Conservation (phyloP, 352 stramenopile species). For the Ochromonadaceae sp. region DNA sequence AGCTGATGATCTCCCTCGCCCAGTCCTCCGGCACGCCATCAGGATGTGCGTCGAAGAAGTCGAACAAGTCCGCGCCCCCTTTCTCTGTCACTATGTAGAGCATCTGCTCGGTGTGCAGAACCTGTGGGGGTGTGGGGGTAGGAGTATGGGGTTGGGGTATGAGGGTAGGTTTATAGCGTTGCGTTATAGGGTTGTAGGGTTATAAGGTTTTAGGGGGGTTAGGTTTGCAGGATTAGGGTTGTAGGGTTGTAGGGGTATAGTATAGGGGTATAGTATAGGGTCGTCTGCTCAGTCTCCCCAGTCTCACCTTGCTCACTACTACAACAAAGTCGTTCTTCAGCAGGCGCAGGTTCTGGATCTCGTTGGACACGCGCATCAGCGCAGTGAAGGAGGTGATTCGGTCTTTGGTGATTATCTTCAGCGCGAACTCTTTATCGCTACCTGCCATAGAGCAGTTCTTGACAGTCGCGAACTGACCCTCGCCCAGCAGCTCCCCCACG, state of each 20-base stretch:
- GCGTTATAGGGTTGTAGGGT: no score
- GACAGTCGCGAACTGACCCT: constrained; percentile 56
- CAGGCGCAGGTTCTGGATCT: constrained; percentile 47
- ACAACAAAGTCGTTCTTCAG: constrained; percentile 44
- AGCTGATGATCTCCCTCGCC: constrained; percentile 36
- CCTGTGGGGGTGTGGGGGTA: no score
- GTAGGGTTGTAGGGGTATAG: no score
- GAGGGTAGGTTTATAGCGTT: no score
- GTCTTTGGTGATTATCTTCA: constrained; percentile 63
- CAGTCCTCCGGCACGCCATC: constrained; percentile 39
- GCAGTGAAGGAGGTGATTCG: constrained; percentile 50
- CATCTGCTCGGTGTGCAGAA: constrained; percentile 48
- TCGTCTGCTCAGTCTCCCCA: no score
- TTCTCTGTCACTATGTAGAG: constrained; percentile 59
- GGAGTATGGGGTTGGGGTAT: no score
- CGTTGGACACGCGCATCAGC: constrained; percentile 47
- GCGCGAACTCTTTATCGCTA: constrained; percentile 32
- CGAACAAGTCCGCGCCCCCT: constrained; percentile 56
- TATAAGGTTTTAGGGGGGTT: no score
- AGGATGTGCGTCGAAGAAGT: constrained; percentile 41
- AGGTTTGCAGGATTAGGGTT: no score
- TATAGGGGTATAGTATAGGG: no score
- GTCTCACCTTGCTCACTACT: constrained; percentile 31
- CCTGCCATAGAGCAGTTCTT: constrained; percentile 24
- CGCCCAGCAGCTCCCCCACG: constrained; percentile 44